Base-by-base conservation (phyloP, 2,329 filamentous ascomycete species). In the Pseudocercospora vitis region DNA sequence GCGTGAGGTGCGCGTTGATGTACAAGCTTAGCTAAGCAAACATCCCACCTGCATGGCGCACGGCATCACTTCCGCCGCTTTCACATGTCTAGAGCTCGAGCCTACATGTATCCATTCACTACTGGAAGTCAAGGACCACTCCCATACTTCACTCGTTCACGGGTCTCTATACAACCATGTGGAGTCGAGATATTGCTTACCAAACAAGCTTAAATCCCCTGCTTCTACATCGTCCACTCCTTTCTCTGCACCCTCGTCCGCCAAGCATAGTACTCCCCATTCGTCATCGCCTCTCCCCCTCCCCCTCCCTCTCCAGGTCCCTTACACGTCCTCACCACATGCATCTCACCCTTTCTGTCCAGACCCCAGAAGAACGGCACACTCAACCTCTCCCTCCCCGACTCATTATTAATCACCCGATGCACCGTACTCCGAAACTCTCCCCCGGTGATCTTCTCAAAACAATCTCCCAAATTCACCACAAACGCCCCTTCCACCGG, bases 321-420 rank as follows among this genome's bases (percentile, higher is more conserved):
- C 18, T 28, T n/a, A 18, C 40, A 45, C 6, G 40, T 45, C 5
- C 12, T 11, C 8, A 45, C 23, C 6, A 19, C n/a, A n/a, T 14
- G 11, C 40, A 45, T 45, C 23, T 7, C 12, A 45, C 23, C 16
- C 23, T 23, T 26, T 12, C 40, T 21, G 8, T 45, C 40, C 6
- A 45, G 29, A 4, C 40, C 40, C 40, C 40, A 45, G 40, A 45
- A 45, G 12, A 45, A 45, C 8, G 40, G 40, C 26, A 45, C 26
- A 14, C n/a, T 18, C 26, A 14, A 45, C 12, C 40, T 45, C 23
- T 45, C 40, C 4, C 19, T 26, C 7, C 21, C 40, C 3, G 3
- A 14, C 23, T 45, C 40, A 29, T 45, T n/a, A n/a, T n/a, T 45
- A 2, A 45, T 28, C 4, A 45, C 40, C 4, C 40, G n/a, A 29